phyloP scores from a whole-genome alignment of 495 filamentous ascomycete species.

The Lasiosphaeria miniovina region DNA sequence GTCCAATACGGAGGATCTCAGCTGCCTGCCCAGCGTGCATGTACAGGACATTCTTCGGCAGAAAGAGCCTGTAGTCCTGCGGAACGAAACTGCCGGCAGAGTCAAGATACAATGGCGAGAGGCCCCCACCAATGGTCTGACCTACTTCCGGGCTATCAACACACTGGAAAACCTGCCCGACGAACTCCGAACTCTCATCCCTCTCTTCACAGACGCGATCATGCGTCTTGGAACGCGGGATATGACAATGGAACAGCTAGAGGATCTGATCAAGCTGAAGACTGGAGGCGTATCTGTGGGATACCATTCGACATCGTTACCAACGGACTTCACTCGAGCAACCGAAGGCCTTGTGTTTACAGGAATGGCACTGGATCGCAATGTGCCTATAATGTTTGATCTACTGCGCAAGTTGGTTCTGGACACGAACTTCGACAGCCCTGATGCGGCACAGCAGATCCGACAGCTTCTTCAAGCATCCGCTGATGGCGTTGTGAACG shows the following conservation, averaged over 20 bases:
- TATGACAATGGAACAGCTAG: conserved; percentile 88
- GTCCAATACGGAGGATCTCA: conserved; percentile 76
- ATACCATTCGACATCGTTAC: conserved; percentile 73
- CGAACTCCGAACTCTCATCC: conserved; percentile 79
- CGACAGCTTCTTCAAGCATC: conserved; percentile 78
- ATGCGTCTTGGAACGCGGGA: conserved; percentile 87
- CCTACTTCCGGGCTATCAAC: conserved; percentile 91
- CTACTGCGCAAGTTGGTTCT: conserved; percentile 72
- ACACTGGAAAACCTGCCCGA: conserved; percentile 74
- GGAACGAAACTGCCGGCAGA: conserved; percentile 62
- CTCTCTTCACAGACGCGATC: conserved; percentile 86
- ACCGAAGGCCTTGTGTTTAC: conserved; percentile 79
- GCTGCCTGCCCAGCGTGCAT: conserved; percentile 81
- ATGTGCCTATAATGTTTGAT: conserved; percentile 87
- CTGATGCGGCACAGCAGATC: conserved; percentile 75
- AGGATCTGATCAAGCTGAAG: conserved; percentile 92
- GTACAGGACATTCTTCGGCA: conserved; percentile 82
- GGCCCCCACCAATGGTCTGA: conserved; percentile 90
- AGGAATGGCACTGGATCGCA: conserved; percentile 82
- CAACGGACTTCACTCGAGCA: conserved; percentile 62
- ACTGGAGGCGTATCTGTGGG: conserved; percentile 86
- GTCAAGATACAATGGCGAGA: conserved; percentile 84
- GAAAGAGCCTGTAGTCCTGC: conserved; percentile 66
- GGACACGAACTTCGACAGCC: conserved; percentile 85
- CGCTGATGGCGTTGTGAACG: conserved; percentile 86